Evolutionary conservation across 441 rosid genomes (phyloP).

Genomic region (Brassica hybrid): DNA sequence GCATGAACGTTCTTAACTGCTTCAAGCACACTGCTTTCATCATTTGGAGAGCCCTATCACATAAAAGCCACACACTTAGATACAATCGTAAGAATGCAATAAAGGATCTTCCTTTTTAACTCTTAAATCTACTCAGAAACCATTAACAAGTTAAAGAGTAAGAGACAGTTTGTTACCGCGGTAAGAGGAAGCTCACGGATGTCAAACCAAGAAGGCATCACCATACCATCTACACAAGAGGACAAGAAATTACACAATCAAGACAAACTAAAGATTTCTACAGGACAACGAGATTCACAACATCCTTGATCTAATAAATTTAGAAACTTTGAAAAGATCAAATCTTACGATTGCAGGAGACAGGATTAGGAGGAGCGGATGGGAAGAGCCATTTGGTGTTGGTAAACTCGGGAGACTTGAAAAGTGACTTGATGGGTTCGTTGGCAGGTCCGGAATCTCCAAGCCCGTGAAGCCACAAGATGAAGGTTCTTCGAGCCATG

Average conservation of each 20-base stretch:
- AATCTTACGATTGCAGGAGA: constrained; percentile 76
- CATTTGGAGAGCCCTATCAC: constrained; percentile 69
- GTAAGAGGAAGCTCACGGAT: constrained; percentile 87
- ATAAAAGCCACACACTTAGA: not conserved
- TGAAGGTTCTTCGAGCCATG: constrained; percentile 75
- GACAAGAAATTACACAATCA: not conserved
- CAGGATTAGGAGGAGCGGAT: constrained; percentile 75
- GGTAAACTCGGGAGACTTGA: constrained; percentile 62
- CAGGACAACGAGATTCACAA: not conserved
- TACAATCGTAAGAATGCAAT: not conserved
- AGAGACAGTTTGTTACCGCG: constrained; percentile 52
- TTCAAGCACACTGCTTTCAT: constrained; percentile 65
- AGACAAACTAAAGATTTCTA: not conserved
- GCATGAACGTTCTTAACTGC: constrained; percentile 79
- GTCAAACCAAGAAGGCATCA: constrained; percentile 96
- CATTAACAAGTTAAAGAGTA: not conserved
- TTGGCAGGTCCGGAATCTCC: constrained; percentile 95
- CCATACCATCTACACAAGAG: constrained; percentile 72
- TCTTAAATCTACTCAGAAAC: not conserved
- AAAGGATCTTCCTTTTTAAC: constrained; percentile 8
- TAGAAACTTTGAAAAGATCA: not conserved
- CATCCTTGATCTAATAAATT: not conserved
- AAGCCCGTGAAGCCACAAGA: constrained; percentile 88
- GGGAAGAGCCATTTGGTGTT: constrained; percentile 81
- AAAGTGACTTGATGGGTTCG: constrained; percentile 76